Base-by-base conservation (phyloP, 2,329 filamentous ascomycete genomes). In the Fusarium sacchari region DNA sequence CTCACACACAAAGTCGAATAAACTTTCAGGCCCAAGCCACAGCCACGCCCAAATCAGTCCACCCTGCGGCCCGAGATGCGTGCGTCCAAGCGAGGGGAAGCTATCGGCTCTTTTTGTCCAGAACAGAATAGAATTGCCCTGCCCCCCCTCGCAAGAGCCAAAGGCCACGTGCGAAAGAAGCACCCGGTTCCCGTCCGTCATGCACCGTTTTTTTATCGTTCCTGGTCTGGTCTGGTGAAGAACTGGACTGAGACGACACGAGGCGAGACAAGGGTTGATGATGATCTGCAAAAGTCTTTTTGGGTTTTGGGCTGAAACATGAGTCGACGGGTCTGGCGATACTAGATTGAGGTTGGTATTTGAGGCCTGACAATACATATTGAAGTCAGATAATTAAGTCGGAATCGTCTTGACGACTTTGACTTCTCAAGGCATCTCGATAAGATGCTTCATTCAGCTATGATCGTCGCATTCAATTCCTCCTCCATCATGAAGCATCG, bases 231-330 rank as follows among this genome's bases (percentile, higher is more conserved):
- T n/a, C n/a, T n/a, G 52, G 55, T 55, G 24, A 65, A 34, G 32
- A 32, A 28, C 9, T 26, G 32, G 4, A 28, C 24, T 28, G 44
- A 47, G 26, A 30, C 44, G 26, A 39, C 24, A 5, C 28, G 32
- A 55, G 37, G 28, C 56, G 40, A 58, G 32, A 47, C 46, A 61
- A 50, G 58, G 28, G 10, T 58, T 20, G 43, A 50, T 49, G 71
- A 65, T 39, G 67, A 72, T 74, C 59, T 65, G 39, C 64, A 64
- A 49, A 28, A 13, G 22, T 50, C 22, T 30, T 20, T 34, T 52
- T 36, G 49, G n/a, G n/a, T 24, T 42, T 46, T 68, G 57, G 73
- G 73, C 76, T 78, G 76, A 78, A 77, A 76, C 66, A 49, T 77
- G 65, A 78, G 76, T 72, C 69, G 59, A 67, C 58, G 37, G 32